Percentiles rank a stretch among this genome's conserved stretches.
These are phyloP conservation scores for Metarhizium humberi DNA, from an alignment of 2,329 filamentous ascomycete genomes.

Conservation along the genomic window DNA sequence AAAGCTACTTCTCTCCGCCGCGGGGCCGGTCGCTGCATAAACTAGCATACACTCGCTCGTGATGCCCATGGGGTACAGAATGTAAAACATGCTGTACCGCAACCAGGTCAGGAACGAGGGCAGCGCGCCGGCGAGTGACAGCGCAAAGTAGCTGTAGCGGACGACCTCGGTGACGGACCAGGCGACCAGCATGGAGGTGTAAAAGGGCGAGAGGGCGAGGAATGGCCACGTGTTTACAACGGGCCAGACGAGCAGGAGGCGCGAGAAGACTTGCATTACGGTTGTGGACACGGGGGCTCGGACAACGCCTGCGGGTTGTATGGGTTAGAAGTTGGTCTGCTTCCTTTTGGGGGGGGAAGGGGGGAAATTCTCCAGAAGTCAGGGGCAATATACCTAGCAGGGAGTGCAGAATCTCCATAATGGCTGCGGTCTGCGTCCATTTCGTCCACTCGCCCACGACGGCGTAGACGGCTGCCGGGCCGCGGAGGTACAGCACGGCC, in stretches of 20 bases:
- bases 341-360: background rate
- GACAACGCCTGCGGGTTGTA: constrained; percentile 57
- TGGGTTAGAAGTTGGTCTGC: background rate
- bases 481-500: constrained; percentile 40
- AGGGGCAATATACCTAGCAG: constrained; percentile 49
- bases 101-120: constrained; percentile 67
- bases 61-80: constrained; percentile 90
- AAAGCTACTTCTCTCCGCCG: constrained; percentile 31
- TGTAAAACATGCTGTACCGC: constrained; percentile 84
- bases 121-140: constrained; percentile 54
- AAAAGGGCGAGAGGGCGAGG: constrained; percentile 51
- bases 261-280: constrained; percentile 78
- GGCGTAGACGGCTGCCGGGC: constrained; percentile 49
- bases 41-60: constrained; percentile 78
- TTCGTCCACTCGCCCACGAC: constrained; percentile 59
- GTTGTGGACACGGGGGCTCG: constrained; percentile 80
- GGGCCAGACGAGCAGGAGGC: constrained; percentile 83
- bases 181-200: constrained; percentile 71
- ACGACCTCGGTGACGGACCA: constrained; percentile 91
- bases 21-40: constrained; percentile 56
- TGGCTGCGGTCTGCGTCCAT: constrained; percentile 75
- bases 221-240: constrained; percentile 66
- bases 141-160: constrained; percentile 84
- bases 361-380: background rate
- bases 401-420: constrained; percentile 77